phyloP scores from a whole-genome alignment of 192 early-diverging fungal genomes.

The Coemansia sp. region DNA sequence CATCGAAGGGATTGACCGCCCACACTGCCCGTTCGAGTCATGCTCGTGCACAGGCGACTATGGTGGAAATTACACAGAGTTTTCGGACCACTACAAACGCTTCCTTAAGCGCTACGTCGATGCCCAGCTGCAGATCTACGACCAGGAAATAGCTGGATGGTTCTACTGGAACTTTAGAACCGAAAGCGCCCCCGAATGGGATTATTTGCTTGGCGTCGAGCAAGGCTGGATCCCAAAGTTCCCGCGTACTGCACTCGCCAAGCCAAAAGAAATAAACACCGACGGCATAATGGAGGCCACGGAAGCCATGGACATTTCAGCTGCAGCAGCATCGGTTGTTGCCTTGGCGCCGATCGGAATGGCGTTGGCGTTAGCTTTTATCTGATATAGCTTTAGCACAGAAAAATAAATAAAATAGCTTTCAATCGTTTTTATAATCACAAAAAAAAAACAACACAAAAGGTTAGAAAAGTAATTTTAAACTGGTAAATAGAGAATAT shows the following conservation, averaged over 20 bases:
- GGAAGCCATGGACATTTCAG: not conserved
- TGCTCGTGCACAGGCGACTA: slow-evolving; percentile 61
- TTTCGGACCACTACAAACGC: slow-evolving; percentile 56
- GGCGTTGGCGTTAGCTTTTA: too few species aligned
- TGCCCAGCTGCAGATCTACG: slow-evolving; percentile 65
- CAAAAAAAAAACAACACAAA: too few species aligned
- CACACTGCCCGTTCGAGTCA: slow-evolving; percentile 45
- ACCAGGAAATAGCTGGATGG: slow-evolving; percentile 61
- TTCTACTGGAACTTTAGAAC: slow-evolving; percentile 77
- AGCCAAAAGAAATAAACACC: slow-evolving; percentile 5
- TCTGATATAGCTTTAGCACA: too few species aligned
- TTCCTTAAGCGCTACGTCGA: slow-evolving; percentile 62
- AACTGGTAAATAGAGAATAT: too few species aligned
- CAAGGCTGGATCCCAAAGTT: slow-evolving; percentile 68
- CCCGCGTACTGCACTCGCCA: slow-evolving; percentile 34
- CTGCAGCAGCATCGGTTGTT: too few species aligned
- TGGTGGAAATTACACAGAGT: slow-evolving; percentile 53
- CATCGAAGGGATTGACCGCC: slow-evolving; percentile 29
- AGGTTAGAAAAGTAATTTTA: too few species aligned
- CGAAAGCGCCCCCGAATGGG: slow-evolving; percentile 71
- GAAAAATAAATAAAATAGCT: too few species aligned
- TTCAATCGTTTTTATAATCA: too few species aligned
- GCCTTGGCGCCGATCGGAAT: too few species aligned
- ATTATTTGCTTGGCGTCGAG: slow-evolving; percentile 66
- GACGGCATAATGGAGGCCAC: slow-evolving; percentile 2